A percentile compares a stretch with the other conserved stretches of the same genome.
phyloP scores from a whole-genome alignment of 192 early-diverging fungal species.

The Gryganskiella cystojenkinii region DNA sequence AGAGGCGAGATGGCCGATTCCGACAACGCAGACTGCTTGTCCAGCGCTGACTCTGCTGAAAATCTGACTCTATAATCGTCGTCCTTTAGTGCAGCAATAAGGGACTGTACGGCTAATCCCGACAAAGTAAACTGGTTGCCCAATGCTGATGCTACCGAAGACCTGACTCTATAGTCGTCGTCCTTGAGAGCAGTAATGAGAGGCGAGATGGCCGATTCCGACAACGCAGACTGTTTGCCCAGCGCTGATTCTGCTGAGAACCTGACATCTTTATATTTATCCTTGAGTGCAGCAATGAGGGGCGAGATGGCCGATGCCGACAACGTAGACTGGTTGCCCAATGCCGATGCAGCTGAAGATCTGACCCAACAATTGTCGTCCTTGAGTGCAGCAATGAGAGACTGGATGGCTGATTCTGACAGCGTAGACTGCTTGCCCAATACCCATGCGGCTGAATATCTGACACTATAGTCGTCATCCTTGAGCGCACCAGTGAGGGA shows the following conservation, averaged over 20 bases:
- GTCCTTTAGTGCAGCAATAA: background rate
- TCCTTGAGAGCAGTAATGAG: conserved; percentile 5
- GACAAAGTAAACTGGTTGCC: background rate
- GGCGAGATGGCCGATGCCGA: no score
- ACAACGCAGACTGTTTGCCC: background rate
- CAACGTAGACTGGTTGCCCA: no score
- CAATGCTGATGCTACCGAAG: background rate
- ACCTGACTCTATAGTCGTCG: background rate
- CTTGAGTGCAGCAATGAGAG: no score
- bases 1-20: background rate
- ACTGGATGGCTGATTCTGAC: no score
- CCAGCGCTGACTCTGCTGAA: background rate
- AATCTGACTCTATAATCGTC: background rate
- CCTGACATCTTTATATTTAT: background rate
- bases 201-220: background rate
- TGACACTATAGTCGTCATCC: no score
- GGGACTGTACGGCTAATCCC: background rate
- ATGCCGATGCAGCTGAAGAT: no score
- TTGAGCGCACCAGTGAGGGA: no score
- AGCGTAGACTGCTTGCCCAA: no score
- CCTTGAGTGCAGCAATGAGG: no score
- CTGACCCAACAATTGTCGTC: no score
- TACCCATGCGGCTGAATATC: no score
- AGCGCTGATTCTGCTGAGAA: background rate
- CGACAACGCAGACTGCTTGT: background rate